phyloP scores from a whole-genome alignment of 78 protist genomes.

The Tieghemostelium lacteum region DNA sequence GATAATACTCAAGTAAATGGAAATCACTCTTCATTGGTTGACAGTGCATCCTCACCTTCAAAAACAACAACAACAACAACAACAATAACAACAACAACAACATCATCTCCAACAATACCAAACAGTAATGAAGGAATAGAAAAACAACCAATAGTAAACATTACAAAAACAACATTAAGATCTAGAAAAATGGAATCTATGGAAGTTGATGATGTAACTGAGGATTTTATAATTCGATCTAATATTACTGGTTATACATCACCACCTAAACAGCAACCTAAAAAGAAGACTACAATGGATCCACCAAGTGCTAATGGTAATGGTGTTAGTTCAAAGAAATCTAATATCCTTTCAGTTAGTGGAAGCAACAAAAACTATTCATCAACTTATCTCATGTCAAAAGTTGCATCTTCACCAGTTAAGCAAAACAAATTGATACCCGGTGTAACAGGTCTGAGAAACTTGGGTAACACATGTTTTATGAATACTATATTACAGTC shows the following conservation, averaged over 20 bases:
- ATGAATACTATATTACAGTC: conserved; percentile 83
- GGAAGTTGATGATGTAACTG: no score
- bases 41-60: conserved; percentile 5
- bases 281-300: no score
- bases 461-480: conserved; percentile 82
- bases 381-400: conserved; percentile 52
- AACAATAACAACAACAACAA: neutral
- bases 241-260: no score
- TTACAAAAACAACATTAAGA: neutral
- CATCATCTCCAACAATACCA: neutral
- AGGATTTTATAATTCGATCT: no score
- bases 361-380: conserved; percentile 42
- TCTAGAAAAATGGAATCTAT: neutral
- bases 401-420: conserved; percentile 55
- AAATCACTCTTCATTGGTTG: no score
- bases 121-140: neutral
- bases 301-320: no score
- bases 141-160: neutral
- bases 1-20: neutral
- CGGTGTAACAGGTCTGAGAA: conserved; percentile 71
- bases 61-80: neutral
- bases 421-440: conserved; percentile 55
- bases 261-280: no score
- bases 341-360: no score
- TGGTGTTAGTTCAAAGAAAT: no score